Conservation (phyloP, 306 rosid species). For the Begonia masoniana region DNA sequence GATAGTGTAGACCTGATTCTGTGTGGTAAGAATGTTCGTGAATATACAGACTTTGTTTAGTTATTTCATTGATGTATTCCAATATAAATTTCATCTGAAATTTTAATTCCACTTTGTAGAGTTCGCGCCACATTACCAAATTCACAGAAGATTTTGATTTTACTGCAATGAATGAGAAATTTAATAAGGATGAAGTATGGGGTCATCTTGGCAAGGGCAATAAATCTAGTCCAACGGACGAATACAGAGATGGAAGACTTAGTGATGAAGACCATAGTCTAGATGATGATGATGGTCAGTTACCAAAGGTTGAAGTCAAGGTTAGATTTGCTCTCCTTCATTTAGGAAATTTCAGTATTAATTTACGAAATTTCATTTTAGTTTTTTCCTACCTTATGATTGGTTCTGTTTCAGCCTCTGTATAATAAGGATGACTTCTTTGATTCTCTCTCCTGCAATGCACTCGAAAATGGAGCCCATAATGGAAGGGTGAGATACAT, state of each 20-base stretch:
- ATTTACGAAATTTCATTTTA: background rate
- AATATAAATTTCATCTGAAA: conserved; percentile 3
- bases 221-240: conserved; percentile 39
- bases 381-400: conserved; percentile 8
- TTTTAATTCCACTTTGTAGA: conserved; percentile 32
- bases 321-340: conserved; percentile 21
- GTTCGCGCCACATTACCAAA: conserved; percentile 34
- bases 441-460: conserved; percentile 56
- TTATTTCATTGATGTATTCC: no score
- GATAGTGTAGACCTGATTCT: no score
- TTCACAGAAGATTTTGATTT: conserved; percentile 94
- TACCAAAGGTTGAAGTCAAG: conserved; percentile 35
- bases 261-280: conserved; percentile 39
- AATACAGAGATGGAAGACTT: conserved; percentile 40
- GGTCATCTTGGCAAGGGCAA: conserved; percentile 76
- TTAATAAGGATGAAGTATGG: conserved; percentile 98
- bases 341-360: background rate
- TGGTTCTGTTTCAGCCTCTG: conserved; percentile 35
- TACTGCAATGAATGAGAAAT: conserved; percentile 92
- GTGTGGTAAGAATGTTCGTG: no score
- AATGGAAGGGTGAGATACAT: conserved; percentile 71
- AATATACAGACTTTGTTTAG: no score
- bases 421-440: conserved; percentile 92
- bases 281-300: conserved; percentile 43
- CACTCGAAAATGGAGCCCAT: conserved; percentile 29